phyloP scores from a whole-genome alignment of 345 rosid species.

The Schrenkiella parvula region DNA sequence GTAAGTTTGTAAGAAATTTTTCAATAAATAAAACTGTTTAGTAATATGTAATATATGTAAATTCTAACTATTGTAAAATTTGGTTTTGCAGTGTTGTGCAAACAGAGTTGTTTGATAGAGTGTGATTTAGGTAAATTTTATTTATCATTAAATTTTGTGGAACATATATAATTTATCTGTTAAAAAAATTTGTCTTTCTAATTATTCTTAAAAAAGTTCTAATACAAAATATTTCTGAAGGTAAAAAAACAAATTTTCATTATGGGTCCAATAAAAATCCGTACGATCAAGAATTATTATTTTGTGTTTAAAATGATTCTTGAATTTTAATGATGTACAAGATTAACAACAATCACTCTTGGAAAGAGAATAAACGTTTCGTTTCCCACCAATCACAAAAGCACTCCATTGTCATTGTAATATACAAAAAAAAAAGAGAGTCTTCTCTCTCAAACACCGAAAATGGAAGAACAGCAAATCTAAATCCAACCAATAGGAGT shows the following conservation, averaged over 20 bases:
- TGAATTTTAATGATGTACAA: neutral
- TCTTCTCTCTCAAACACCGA: conserved; percentile 16
- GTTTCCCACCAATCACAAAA: neutral
- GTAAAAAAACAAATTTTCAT: neutral
- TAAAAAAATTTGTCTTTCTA: too few relatives aligned
- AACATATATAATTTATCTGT: too few relatives aligned
- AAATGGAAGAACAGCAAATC: conserved; percentile 13
- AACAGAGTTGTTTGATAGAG: too few relatives aligned
- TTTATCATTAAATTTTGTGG: too few relatives aligned
- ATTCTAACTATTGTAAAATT: too few relatives aligned
- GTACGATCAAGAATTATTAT: neutral
- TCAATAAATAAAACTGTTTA: too few relatives aligned
- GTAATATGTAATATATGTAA: too few relatives aligned
- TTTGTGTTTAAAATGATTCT: neutral
- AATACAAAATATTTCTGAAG: too few relatives aligned
- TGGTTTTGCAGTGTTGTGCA: too few relatives aligned
- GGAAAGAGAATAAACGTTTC: neutral
- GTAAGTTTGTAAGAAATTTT: too few relatives aligned
- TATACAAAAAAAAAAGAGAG: neutral
- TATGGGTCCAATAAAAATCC: neutral
- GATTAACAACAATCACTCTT: neutral
- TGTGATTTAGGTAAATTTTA: too few relatives aligned
- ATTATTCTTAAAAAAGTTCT: too few relatives aligned
- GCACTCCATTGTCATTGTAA: conserved; percentile 13
- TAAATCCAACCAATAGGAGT: conserved; percentile 15